phyloP scores from a whole-genome alignment of 2,329 filamentous ascomycete genomes.

The Neocucurbitaria cava region DNA sequence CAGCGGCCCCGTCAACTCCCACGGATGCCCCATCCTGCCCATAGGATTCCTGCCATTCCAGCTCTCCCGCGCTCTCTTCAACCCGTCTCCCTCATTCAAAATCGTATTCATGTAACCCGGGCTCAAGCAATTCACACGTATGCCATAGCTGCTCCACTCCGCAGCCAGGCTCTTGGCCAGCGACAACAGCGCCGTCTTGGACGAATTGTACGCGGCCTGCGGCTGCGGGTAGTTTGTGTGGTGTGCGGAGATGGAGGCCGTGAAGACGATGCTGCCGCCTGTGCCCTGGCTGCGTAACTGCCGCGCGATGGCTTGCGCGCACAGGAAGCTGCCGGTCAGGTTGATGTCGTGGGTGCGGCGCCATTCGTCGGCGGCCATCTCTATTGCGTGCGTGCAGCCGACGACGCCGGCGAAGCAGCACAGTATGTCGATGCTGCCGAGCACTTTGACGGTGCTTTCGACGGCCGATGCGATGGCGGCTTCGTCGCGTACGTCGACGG shows the following conservation, averaged over 20 bases:
- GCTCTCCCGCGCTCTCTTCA: constrained; percentile 60
- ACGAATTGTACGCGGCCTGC: constrained; percentile 74
- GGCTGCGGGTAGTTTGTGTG: constrained; percentile 75
- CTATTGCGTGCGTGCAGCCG: constrained; percentile 65
- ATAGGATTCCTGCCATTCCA: constrained; percentile 69
- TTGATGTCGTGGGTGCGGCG: constrained; percentile 73
- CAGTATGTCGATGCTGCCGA: constrained; percentile 63
- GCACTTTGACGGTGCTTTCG: constrained; percentile 46
- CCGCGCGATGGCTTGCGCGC: constrained; percentile 68
- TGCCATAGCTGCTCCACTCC: constrained; percentile 75
- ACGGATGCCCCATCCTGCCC: constrained; percentile 69
- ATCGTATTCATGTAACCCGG: constrained; percentile 82
- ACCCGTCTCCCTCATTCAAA: constrained; percentile 69
- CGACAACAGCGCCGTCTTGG: constrained; percentile 70
- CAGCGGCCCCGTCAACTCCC: constrained; percentile 68
- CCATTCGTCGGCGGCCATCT: constrained; percentile 66
- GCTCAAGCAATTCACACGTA: constrained; percentile 72
- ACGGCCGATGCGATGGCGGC: constrained; percentile 52
- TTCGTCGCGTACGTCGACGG: constrained; percentile 67
- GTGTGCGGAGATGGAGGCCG: constrained; percentile 72
- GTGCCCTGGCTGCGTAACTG: constrained; percentile 48
- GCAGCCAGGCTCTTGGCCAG: constrained; percentile 71
- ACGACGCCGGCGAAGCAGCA: constrained; percentile 75
- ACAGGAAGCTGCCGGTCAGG: constrained; percentile 72
- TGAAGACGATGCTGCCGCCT: constrained; percentile 70